A percentile compares a stretch with the other conserved stretches of the same genome.
Conservation (phyloP, 805 yeast species). For the Gaillardinia entomophila region DNA sequence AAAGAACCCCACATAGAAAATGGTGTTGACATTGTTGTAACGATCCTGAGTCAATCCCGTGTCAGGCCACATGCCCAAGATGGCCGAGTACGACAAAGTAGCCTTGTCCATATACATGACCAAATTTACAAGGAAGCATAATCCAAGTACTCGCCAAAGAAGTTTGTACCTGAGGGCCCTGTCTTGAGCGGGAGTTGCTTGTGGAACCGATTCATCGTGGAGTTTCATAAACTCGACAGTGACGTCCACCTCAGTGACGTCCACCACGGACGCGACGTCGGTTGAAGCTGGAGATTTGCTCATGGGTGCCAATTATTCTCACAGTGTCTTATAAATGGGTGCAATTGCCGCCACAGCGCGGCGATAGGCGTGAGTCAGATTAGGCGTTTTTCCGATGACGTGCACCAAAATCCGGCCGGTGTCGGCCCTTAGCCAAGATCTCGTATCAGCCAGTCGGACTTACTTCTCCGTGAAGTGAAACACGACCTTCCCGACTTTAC, state of each 20-base stretch:
- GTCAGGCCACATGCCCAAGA: conserved; percentile 43
- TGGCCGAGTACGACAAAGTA: conserved; percentile 42
- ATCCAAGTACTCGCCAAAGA: conserved; percentile 20
- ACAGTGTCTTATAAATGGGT: too few species aligned
- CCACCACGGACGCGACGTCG: too few species aligned
- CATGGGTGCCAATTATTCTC: too few species aligned
- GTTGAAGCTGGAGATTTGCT: too few species aligned
- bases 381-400: too few species aligned
- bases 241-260: conserved; percentile 27
- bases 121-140: conserved; percentile 29
- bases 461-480: conserved; percentile 20
- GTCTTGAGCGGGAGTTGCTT: conserved; percentile 39
- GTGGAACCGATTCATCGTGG: conserved; percentile 25
- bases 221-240: conserved; percentile 31
- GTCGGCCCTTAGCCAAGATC: too few species aligned
- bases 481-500: conserved; percentile 50
- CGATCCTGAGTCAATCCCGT: conserved; percentile 37
- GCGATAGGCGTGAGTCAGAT: too few species aligned
- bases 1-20: conserved; percentile 49
- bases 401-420: too few species aligned
- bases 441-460: too few species aligned
- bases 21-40: conserved; percentile 44
- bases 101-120: conserved; percentile 49
- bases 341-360: too few species aligned
- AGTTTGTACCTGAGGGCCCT: conserved; percentile 33